Base-by-base conservation (phyloP, 345 rosid species). In the Ailanthus altissimus region DNA sequence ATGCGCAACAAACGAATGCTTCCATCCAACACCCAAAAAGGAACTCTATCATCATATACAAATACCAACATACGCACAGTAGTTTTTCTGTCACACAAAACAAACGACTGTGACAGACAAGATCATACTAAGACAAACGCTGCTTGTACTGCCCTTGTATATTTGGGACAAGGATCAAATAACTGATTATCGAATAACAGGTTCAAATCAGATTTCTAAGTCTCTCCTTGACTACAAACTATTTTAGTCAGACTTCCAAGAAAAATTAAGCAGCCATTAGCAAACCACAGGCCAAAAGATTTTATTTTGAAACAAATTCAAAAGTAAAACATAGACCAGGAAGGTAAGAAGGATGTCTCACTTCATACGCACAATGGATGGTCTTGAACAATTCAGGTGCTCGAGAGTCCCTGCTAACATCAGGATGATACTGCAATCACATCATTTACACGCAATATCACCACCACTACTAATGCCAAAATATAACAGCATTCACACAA, bases 341-440 rank as follows among this genome's bases (percentile, higher is more conserved):
- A 67, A 73, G 63, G 77, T 75, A 36, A 62, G 10, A 43, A 74
- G 60, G 81, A 78, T 70, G 64, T 77, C 93, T 80, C 81, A 93
- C 96, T 78, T 94, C 94, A 81, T 93, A 95, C 20, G 99, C 97
- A 51, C 25, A 78, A 53, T 81, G 90, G 81, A 95, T 82, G 51
- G 76, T 87, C 93, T 90, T 95, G 91, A 95, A 93, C 57, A 84
- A 71, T 83, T 93, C 97, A n/a, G 81, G 85, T 8, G 97, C 89
- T 83, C 8, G 86, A 25, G 85, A 79, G 72, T 93, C 90, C 83
- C 85, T 93, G 88, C 93, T 89, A 62, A 93, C 98, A 74, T 95
- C 97, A 20, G 98, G 98, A 85, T 95, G 99, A 77, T 86, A 87
- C 97, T 95, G 88, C 28, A 81, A 77, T 57, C 50, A 71, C 67